A percentile compares a stretch with the other conserved stretches of the same genome.
These are phyloP conservation scores for Trypanosomatidae sp. DNA, from an alignment of 208 protist species.

Conservation along the genomic window DNA sequence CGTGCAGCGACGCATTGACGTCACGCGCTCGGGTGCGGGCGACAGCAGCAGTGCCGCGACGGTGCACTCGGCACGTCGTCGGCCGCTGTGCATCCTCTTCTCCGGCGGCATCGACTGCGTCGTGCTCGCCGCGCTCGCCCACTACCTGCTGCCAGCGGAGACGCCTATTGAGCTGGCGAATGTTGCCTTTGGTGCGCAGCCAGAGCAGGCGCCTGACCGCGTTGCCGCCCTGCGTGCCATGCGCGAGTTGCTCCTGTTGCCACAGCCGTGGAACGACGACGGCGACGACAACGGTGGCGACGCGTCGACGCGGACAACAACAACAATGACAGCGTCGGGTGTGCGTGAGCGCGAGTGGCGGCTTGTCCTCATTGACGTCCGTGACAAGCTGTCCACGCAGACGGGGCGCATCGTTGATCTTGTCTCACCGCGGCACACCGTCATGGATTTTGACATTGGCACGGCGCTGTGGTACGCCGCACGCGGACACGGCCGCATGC, in stretches of 20 bases:
- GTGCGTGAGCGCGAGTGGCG: conserved; percentile 56
- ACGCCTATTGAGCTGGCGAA: conserved; percentile 92
- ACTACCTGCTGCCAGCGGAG: conserved; percentile 59
- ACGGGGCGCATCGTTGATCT: conserved; percentile 45
- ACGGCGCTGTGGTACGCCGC: conserved; percentile 91
- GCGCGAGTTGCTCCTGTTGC: conserved; percentile 68
- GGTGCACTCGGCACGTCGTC: conserved; percentile 15
- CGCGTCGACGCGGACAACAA: conserved; percentile 1
- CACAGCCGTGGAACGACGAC: conserved; percentile 11
- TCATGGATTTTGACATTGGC: conserved; percentile 95
- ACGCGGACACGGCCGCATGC: conserved; percentile 66
- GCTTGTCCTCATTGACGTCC: conserved; percentile 84
- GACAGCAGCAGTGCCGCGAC: conserved; percentile 23
- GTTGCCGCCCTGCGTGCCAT: conserved; percentile 57
- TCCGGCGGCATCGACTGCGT: conserved; percentile 92
- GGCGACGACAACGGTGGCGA: neutral
- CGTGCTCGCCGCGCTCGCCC: conserved; percentile 84
- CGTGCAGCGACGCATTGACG: conserved; percentile 40
- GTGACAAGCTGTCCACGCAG: conserved; percentile 10
- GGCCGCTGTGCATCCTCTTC: conserved; percentile 83
- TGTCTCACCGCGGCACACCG: conserved; percentile 64
- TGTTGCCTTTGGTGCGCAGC: conserved; percentile 82
- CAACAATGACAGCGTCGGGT: neutral
- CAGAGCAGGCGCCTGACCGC: conserved; percentile 73
- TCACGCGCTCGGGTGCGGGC: conserved; percentile 24